Evolutionary conservation across 345 rosid species (phyloP), one percentile per base, ranked within the genome.

Genomic region (Eucalyptus erythrocorys): DNA sequence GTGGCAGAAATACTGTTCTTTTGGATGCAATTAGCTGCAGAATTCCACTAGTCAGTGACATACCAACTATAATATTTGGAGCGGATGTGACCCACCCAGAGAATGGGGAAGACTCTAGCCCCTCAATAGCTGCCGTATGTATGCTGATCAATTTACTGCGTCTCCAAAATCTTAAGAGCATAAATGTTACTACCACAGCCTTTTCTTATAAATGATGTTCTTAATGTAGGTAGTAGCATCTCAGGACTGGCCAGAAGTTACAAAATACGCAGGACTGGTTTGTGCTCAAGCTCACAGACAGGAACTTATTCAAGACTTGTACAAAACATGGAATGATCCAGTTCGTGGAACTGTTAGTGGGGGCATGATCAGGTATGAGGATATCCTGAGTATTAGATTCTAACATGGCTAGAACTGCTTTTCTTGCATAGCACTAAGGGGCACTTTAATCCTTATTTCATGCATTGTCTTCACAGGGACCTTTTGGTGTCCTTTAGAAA

Each of bases 221-320:
- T 42, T 51, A 66, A 51, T 93, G 87, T 90, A 98, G 99, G 99
- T 98, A 51, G 99, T 98, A 87, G 99, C 99, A 89, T 98, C 99
- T 68, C 99, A 98, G 90, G 99, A 98, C 91, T 98, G 99, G 99
- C 99, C 99, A 66, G 99, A 98, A 94, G 99, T 98, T 85, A 98
- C 99, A 48, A 98, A 98, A 89, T 98, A 98, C 87, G 99, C 99
- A 3, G 99, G 99, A 88, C 91, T 98, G 48, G 99, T 98, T 86
- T 98, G 99, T 92, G 99, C 99, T 91, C 99, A 98, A 94, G 99
- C 99, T 94, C 99, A 97, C 90, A 91, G 99, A 66, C 99, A 98
- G 91, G 99, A 98, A 92, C 99, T 98, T 87, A 98, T 98, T 88
- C 99, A 98, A 91, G 99, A 98, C 89, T 92, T 98, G 93, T 98